Evolutionary conservation across 2,329 filamentous ascomycete genomes (phyloP).

Genomic region (Neurospora crassa): DNA sequence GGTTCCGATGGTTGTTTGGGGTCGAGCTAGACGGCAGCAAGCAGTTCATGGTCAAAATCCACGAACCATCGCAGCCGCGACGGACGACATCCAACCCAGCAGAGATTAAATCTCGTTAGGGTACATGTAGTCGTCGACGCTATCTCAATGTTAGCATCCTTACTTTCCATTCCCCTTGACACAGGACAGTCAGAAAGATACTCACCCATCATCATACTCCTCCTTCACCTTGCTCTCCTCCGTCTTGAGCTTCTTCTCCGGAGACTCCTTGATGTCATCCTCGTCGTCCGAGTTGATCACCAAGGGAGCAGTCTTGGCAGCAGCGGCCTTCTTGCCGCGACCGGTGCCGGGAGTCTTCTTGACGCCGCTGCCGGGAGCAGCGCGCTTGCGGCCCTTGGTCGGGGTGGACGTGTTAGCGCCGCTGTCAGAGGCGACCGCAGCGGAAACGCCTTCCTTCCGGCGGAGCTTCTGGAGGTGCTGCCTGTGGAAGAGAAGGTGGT

Average conservation of each 20-base stretch:
- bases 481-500: constrained; percentile 12
- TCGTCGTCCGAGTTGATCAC: constrained; percentile 6
- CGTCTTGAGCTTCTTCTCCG: constrained; percentile 12
- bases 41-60: not conserved
- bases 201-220: constrained; percentile 7
- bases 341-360: constrained; percentile 12
- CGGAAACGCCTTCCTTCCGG: constrained; percentile 17
- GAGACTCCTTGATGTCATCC: not conserved
- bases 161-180: too few relatives aligned
- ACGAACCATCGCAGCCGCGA: not conserved
- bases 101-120: not conserved
- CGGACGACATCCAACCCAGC: not conserved
- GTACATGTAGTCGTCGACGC: not conserved
- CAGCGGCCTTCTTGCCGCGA: constrained; percentile 8
- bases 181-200: too few relatives aligned
- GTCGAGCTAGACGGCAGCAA: not conserved
- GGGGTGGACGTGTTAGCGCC: not conserved
- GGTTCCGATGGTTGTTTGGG: not conserved
- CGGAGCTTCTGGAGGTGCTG: constrained; percentile 28
- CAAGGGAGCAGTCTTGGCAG: constrained; percentile 1
- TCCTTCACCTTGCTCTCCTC: constrained; percentile 7
- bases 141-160: not conserved
- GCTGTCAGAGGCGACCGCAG: constrained; percentile 2
- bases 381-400: constrained; percentile 9
- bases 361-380: not conserved